Conservation (phyloP, 257 asterid species). For the Solanum chaucha region DNA sequence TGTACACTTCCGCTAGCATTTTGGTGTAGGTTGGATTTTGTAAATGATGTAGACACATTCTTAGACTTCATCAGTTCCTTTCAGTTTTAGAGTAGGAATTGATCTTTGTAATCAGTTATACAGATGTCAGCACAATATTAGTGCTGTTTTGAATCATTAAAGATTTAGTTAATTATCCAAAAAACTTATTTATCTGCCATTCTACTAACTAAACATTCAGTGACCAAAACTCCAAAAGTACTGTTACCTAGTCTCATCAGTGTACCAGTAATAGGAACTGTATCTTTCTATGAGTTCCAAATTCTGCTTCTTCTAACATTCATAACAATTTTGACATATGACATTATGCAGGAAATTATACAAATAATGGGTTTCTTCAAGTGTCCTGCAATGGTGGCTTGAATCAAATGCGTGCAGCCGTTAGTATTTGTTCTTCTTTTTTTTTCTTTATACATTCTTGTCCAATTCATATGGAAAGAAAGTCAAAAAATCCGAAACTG, state of each 20-base stretch:
- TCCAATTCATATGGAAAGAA: background rate
- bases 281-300: background rate
- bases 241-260: background rate
- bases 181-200: background rate
- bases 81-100: background rate
- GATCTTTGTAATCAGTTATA: background rate
- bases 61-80: background rate
- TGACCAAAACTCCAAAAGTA: background rate
- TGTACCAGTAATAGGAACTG: background rate
- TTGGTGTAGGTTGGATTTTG: background rate
- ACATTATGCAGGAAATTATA: constrained; percentile 56
- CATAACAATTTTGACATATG: background rate
- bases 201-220: background rate
- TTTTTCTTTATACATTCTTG: background rate
- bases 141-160: background rate
- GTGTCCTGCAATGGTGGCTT: constrained; percentile 93
- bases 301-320: background rate
- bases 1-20: background rate
- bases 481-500: background rate
- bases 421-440: constrained; percentile 15
- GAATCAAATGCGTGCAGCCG: constrained; percentile 99
- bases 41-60: background rate
- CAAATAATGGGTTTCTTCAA: constrained; percentile 73
- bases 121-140: background rate
- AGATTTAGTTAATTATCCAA: background rate